These are phyloP conservation scores for Leptoxyphium fumago DNA, from an alignment of 2,329 filamentous ascomycete genomes.

Conservation along the genomic window DNA sequence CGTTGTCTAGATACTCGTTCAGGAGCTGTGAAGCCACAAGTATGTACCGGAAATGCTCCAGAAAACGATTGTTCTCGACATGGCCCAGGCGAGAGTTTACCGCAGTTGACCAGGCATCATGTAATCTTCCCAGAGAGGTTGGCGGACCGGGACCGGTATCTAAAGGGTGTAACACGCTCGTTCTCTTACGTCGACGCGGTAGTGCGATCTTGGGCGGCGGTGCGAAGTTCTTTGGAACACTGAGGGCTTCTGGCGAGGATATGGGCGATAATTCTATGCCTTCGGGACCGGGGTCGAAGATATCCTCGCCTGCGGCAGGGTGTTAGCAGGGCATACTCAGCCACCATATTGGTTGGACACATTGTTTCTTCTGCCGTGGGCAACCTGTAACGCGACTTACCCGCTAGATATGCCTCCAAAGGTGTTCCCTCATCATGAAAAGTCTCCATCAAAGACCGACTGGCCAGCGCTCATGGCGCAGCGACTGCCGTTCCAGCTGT, in stretches of 20 bases:
- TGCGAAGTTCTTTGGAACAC: neutral
- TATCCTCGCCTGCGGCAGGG: neutral
- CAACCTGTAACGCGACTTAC: conserved; percentile 33
- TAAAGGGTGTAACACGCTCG: conserved; percentile 2
- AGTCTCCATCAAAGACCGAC: conserved; percentile 53
- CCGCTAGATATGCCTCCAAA: conserved; percentile 78
- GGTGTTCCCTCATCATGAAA: conserved; percentile 77
- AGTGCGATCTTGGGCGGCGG: neutral
- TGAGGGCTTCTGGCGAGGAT: neutral
- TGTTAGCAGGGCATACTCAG: neutral
- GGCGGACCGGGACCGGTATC: conserved; percentile 3
- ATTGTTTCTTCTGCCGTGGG: no score
- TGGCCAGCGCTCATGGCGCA: no score
- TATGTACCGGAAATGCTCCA: conserved; percentile 86
- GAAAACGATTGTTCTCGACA: conserved; percentile 68
- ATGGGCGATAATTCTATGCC: neutral
- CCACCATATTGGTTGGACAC: no score
- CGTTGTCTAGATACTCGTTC: conserved; percentile 44
- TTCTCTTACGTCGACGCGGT: neutral
- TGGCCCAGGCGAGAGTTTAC: conserved; percentile 59
- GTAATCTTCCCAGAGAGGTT: conserved; percentile 24
- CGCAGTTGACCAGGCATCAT: conserved; percentile 38
- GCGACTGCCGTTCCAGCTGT: no score
- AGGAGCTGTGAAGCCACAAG: conserved; percentile 85
- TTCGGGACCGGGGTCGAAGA: neutral